Base-by-base conservation (phyloP, 164 flowering plant genomes). In the Annona squamosa region DNA sequence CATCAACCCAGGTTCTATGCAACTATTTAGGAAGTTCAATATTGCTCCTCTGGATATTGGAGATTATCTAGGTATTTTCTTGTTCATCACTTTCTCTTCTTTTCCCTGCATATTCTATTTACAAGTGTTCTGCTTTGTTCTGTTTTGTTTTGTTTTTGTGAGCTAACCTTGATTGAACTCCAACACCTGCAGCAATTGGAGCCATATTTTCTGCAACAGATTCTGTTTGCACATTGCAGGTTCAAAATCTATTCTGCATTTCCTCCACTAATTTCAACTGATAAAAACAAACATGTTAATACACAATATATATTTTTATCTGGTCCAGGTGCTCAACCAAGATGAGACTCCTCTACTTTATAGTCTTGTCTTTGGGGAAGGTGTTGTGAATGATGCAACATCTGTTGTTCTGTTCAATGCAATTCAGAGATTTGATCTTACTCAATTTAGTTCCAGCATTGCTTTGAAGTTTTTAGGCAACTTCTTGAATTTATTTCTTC, bases 381-480 rank as follows among this genome's bases (percentile, higher is more conserved):
- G 98, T 52, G 98, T 94, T n/a, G 97, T 92, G 42, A 94, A 94
- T 79, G 98, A 94, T 81, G 98, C 98, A 18, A 92, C 97, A 63
- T 92, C 98, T n/a, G 90, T 94, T 69, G 98, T 94, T 74, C 97
- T 94, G 68, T 94, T 94, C 82, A 88, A 94, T 81, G 97, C 98
- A 46, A 83, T 94, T 73, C 97, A 92, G 79, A 86, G 80, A 73
- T 92, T 94, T 75, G 94, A 94, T 79, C 91, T 89, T 26, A 81
- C 88, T 62, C 83, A 87, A 74, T 82, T 91, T 63, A 75, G 81
- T 71, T 74, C 85, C 16, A 78, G 52, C 48, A 84, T 82, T 17
- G 89, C 77, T 17, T 78, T 84, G 79, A 82, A 88, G 69, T 83
- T 92, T 72, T 19, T 86, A 65, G 89, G 90, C 57, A 94, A 86